Percentiles rank a stretch among this genome's conserved stretches.
These are phyloP conservation scores for Candida fluviatilis DNA, from an alignment of 805 yeast species.

Conservation along the genomic window DNA sequence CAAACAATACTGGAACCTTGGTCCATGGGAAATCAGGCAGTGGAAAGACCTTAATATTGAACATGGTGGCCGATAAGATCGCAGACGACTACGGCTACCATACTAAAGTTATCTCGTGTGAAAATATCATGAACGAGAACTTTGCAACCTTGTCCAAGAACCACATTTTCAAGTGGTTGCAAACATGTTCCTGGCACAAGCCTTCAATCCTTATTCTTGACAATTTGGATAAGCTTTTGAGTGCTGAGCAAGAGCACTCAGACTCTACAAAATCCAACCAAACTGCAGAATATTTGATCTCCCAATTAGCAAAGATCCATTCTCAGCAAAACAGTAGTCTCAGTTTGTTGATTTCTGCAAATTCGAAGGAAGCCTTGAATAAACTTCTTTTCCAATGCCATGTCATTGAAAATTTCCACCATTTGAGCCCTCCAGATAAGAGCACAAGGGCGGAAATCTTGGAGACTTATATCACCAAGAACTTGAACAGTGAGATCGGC, in stretches of 20 bases:
- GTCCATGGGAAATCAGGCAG: constrained; percentile 75
- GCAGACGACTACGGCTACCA: constrained; percentile 37
- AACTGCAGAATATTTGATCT: constrained; percentile 54
- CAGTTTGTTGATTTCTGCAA: constrained; percentile 58
- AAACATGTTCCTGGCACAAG: constrained; percentile 64
- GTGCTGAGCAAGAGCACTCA: constrained; percentile 57
- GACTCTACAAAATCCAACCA: constrained; percentile 63
- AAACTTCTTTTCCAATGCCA: constrained; percentile 61
- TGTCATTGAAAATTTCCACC: constrained; percentile 58
- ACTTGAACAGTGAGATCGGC: constrained; percentile 28
- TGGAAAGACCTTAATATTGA: constrained; percentile 66
- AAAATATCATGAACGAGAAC: constrained; percentile 52
- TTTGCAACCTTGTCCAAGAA: constrained; percentile 42
- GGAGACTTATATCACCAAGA: constrained; percentile 28
- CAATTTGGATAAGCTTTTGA: constrained; percentile 68
- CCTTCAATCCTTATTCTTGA: constrained; percentile 77
- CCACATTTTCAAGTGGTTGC: constrained; percentile 40
- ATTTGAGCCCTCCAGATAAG: constrained; percentile 67
- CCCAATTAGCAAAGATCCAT: constrained; percentile 41
- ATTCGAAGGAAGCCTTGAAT: constrained; percentile 63
- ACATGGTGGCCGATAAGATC: constrained; percentile 37
- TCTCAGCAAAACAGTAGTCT: constrained; percentile 43
- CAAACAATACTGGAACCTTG: constrained; percentile 50
- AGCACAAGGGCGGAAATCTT: constrained; percentile 49
- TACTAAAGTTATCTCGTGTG: constrained; percentile 50